phyloP scores from a whole-genome alignment of 2,329 filamentous ascomycete species.

The Ophiostoma montium region DNA sequence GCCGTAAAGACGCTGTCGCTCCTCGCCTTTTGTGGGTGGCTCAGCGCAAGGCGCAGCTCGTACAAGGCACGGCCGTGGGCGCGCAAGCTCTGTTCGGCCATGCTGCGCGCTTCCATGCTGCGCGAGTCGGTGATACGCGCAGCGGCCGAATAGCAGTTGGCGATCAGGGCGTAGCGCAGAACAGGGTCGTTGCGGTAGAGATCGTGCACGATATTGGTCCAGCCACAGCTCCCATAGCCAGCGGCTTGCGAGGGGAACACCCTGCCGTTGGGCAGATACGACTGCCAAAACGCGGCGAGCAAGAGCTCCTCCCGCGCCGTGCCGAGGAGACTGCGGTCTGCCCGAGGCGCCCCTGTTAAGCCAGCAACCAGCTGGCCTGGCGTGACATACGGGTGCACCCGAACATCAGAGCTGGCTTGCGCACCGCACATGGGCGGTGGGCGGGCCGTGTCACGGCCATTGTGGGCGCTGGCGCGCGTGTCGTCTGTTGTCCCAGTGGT shows the following conservation, averaged over 20 bases:
- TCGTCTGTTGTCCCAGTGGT: too few species aligned
- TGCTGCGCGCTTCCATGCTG: conserved; percentile 8
- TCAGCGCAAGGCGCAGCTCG: conserved; percentile 11
- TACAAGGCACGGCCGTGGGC: conserved; percentile 13
- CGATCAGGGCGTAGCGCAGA: conserved; percentile 12
- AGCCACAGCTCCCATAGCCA: conserved; percentile 12
- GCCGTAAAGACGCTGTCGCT: conserved; percentile 14
- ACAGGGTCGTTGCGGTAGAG: conserved; percentile 12
- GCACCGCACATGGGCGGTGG: background rate
- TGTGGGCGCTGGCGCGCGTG: too few species aligned
- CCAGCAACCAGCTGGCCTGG: background rate
- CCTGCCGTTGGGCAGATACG: conserved; percentile 12
- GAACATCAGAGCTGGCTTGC: background rate
- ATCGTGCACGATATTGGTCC: conserved; percentile 12
- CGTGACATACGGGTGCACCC: conserved; percentile 5
- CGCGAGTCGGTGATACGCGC: conserved; percentile 7
- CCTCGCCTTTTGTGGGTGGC: conserved; percentile 5
- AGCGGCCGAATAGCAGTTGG: conserved; percentile 11
- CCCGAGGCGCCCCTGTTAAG: background rate
- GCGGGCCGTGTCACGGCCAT: background rate
- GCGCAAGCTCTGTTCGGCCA: conserved; percentile 12
- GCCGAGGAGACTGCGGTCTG: conserved; percentile 6
- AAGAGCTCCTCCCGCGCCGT: conserved; percentile 9
- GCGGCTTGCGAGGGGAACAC: conserved; percentile 7
- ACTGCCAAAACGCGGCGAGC: conserved; percentile 12